Evolutionary conservation across 768 basidiomycete species (phyloP).

Genomic region (Lactifluus subvellereus): DNA sequence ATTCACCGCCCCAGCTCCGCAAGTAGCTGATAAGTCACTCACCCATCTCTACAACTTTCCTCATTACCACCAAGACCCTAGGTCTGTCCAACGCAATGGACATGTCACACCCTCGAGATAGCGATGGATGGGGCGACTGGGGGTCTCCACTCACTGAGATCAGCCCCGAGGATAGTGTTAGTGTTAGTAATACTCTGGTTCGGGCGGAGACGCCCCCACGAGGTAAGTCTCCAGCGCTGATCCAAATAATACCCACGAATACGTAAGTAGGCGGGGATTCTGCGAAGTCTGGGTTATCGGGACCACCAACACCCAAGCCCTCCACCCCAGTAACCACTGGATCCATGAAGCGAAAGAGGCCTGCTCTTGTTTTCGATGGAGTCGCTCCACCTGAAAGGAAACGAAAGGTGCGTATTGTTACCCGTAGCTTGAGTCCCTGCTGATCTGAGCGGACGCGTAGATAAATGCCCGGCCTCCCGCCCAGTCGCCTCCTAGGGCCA

Average conservation of each 20-base stretch:
- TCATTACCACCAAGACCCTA: conserved; percentile 4
- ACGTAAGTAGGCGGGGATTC: conserved; percentile 1
- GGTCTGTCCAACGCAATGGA: conserved; percentile 3
- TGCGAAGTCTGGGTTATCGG: neutral
- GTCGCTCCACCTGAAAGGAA: conserved; percentile 12
- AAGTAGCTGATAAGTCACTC: neutral
- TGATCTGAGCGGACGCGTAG: neutral
- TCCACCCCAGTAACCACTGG: neutral
- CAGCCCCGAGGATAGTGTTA: conserved; percentile 11
- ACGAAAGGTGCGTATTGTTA: conserved; percentile 7
- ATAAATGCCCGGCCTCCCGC: neutral
- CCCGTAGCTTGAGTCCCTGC: neutral
- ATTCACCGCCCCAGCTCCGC: neutral
- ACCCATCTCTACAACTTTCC: neutral
- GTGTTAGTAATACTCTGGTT: conserved; percentile 13
- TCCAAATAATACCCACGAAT: neutral
- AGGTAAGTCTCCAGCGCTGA: conserved; percentile 1
- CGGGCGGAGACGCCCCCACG: conserved; percentile 5
- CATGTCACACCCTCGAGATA: conserved; percentile 13
- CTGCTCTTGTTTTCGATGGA: conserved; percentile 6
- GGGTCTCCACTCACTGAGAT: conserved; percentile 13
- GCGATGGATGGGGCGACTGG: neutral
- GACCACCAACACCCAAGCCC: neutral
- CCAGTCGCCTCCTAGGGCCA: neutral
- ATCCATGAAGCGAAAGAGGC: conserved; percentile 12